phyloP scores from a whole-genome alignment of 768 basidiomycete species.

The Mycena belliarum region DNA sequence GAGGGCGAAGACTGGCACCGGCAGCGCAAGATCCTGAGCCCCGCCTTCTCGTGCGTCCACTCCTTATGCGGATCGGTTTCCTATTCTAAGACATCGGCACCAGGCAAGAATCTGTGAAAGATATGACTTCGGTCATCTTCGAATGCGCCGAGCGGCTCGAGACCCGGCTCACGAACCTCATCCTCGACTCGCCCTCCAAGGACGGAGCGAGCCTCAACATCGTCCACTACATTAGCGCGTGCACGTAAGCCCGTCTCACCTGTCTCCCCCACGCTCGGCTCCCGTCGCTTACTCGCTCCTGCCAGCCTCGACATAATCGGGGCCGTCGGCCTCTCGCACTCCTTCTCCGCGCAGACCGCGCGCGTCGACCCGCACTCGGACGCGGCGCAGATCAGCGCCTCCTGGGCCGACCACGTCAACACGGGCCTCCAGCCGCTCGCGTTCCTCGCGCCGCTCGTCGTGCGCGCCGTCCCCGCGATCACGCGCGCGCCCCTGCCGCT shows the following conservation, averaged over 20 bases:
- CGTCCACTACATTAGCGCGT: constrained; percentile 23
- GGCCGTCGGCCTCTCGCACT: constrained; percentile 42
- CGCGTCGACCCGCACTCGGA: constrained; percentile 18
- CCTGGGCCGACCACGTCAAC: constrained; percentile 27
- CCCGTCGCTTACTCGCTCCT: not conserved
- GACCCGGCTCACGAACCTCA: constrained; percentile 23
- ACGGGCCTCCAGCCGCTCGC: constrained; percentile 22
- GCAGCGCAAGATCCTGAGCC: constrained; percentile 33
- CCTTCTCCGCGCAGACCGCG: constrained; percentile 30
- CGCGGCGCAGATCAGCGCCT: constrained; percentile 25
- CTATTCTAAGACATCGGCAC: not conserved
- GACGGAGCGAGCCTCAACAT: constrained; percentile 24
- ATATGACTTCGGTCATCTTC: constrained; percentile 35
- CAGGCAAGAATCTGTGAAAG: constrained; percentile 35
- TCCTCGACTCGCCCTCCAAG: constrained; percentile 17
- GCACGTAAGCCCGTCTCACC: constrained; percentile 22
- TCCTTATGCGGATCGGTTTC: not conserved
- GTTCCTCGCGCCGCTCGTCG: constrained; percentile 30
- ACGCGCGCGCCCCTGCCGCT: constrained; percentile 25
- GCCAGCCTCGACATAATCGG: constrained; percentile 32
- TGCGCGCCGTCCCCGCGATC: constrained; percentile 31
- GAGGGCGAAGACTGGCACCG: constrained; percentile 38
- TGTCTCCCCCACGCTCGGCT: not conserved
- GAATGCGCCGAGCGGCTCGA: constrained; percentile 30
- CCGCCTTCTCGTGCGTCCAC: constrained; percentile 37